Base-by-base conservation (phyloP, 352 stramenopile species). In the Pythium sp. region DNA sequence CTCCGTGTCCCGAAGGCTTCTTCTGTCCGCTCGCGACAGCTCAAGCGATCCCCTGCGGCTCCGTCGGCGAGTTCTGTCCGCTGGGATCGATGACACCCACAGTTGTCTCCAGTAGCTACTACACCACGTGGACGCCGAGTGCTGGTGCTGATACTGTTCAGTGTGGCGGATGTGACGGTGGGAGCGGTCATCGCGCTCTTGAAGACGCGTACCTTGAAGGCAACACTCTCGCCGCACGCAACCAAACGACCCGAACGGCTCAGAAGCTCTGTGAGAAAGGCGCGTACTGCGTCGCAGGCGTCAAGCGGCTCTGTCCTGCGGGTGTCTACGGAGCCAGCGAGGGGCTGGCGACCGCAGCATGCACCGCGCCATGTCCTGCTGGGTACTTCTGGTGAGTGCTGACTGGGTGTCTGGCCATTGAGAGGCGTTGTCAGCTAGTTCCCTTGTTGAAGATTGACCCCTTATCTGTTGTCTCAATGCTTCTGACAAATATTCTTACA, bases 381-480 rank as follows among this genome's bases (percentile, higher is more conserved):
- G 86, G 86, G 2, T 92, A 88, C 65, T 91, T 76, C 57, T 94
- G 84, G 81, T 86, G 78, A 24, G 68, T 22, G 7, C 18, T 34
- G 14, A 12, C 30, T 30, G 9, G 9, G 24, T 47, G 41, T 26
- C 18, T 38, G 30, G 5, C 18, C 22, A 51, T 51, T 12, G 18
- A 51, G 43, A 5, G 8, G 12, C 11, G 4, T 11, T 5, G 36
- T 2, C 4, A 12, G 36, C 9, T 43, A 11, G 12, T 18, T 5
- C 36, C 9, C 36, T 6, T 8, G 14, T 24, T 51, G 43, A 7
- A 1, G 8, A 18, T n/a, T 30, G 18, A 14, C 34, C n/a, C 26
- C 11, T 49, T 49, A 5, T 18, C 18, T 46, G 18, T 6, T 36
- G 43, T 7, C 55, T 14, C 30, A 30, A 43, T 32, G 64, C 26